Conservation (phyloP, 192 early-diverging fungal genomes). For the Gamsiella multidivaricata region DNA sequence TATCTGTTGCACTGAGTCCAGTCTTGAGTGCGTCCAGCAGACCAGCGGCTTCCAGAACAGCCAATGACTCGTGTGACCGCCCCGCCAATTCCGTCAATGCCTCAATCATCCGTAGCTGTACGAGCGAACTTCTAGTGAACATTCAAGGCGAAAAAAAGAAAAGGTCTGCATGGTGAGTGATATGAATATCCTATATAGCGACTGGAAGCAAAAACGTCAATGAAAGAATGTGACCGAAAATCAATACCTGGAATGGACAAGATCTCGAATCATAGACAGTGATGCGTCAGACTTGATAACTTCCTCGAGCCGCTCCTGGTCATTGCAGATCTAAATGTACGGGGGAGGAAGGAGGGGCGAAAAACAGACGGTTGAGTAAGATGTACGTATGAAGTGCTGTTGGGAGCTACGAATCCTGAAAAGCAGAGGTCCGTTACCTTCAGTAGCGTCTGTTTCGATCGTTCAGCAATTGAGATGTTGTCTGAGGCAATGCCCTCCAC, state of each 20-base stretch:
- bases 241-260: conserved; percentile 36
- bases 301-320: conserved; percentile 8
- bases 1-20: conserved; percentile 17
- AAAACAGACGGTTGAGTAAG: no score
- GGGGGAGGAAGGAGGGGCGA: background rate
- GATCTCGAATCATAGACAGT: conserved; percentile 12
- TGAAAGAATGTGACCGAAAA: background rate
- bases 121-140: conserved; percentile 19
- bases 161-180: background rate
- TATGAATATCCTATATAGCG: no score
- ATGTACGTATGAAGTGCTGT: background rate
- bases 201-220: background rate
- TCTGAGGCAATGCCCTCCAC: conserved; percentile 24
- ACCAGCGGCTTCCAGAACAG: background rate
- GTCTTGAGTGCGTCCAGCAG: conserved; percentile 29
- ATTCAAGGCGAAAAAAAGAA: background rate
- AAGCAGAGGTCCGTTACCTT: conserved; percentile 1
- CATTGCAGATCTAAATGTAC: conserved; percentile 8
- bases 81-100: conserved; percentile 13
- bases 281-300: conserved; percentile 13
- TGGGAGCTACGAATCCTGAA: background rate
- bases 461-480: conserved; percentile 36
- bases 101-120: conserved; percentile 27
- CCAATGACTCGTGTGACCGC: background rate
- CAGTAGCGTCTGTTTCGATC: conserved; percentile 24